Conservation (phyloP, 140 eudicot genomes). For the Erigeron philadelphicus region DNA sequence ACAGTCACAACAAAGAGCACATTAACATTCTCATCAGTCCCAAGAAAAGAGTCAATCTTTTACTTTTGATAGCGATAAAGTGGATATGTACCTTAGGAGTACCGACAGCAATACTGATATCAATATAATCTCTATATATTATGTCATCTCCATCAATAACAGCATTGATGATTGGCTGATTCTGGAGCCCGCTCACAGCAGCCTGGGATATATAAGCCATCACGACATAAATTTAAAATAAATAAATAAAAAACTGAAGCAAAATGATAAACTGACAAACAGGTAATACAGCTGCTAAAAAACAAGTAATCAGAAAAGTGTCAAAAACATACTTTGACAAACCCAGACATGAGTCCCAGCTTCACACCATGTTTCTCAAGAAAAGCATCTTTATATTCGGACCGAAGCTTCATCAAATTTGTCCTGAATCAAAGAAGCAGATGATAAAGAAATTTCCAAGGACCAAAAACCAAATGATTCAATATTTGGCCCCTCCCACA, state of each 20-base stretch:
- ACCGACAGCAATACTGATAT: conserved; percentile 68
- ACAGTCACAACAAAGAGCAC: too few species aligned
- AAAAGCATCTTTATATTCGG: conserved; percentile 59
- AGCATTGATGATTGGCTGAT: conserved; percentile 64
- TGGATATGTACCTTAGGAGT: conserved; percentile 49
- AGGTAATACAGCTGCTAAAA: background rate
- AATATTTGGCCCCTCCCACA: background rate
- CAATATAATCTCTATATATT: conserved; percentile 61
- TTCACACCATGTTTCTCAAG: conserved; percentile 67
- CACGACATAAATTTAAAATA: background rate
- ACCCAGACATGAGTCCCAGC: conserved; percentile 67
- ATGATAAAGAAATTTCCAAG: background rate
- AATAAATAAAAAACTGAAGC: background rate
- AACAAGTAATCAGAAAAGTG: background rate
- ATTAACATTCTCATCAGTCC: background rate
- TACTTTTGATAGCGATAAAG: background rate
- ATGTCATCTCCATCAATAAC: conserved; percentile 73
- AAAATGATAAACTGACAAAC: background rate
- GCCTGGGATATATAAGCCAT: conserved; percentile 35
- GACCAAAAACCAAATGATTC: background rate
- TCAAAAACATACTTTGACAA: conserved; percentile 44
- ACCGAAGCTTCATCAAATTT: conserved; percentile 61
- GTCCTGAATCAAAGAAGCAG: conserved; percentile 34
- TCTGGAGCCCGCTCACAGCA: conserved; percentile 67
- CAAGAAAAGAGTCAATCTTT: background rate